Evolutionary conservation across 805 yeast genomes (phyloP).

Genomic region (Helenozyma baotianmanensis): DNA sequence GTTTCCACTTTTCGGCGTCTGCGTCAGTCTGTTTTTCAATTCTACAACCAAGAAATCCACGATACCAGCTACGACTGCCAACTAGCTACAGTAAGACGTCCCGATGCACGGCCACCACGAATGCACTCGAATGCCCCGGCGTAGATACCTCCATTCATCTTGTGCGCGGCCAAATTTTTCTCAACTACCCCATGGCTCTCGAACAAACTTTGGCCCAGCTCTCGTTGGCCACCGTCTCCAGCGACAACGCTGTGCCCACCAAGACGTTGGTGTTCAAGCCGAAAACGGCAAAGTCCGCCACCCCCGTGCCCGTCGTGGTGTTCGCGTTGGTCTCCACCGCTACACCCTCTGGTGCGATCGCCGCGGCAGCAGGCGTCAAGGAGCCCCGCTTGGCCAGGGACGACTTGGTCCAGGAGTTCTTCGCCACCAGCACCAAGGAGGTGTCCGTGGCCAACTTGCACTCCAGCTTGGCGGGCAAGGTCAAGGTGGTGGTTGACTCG

Average conservation of each 20-base stretch:
- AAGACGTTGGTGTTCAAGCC: conserved; percentile 87
- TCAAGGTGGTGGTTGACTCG: conserved; percentile 59
- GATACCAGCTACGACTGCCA: too few species aligned
- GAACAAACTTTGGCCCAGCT: conserved; percentile 65
- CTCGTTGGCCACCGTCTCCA: conserved; percentile 52
- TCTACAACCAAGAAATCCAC: too few species aligned
- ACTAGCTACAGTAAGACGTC: too few species aligned
- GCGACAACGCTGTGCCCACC: conserved; percentile 50
- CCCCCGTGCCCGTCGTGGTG: conserved; percentile 75
- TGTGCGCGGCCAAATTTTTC: conserved; percentile 1
- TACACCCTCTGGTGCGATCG: conserved; percentile 64
- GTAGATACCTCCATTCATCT: too few species aligned
- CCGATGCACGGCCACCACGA: too few species aligned
- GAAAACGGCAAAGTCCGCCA: conserved; percentile 77
- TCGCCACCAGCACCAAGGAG: conserved; percentile 54
- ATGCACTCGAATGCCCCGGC: too few species aligned
- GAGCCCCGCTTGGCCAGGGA: conserved; percentile 88
- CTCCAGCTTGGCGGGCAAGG: conserved; percentile 44
- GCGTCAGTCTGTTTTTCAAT: too few species aligned
- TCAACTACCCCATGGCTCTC: conserved; percentile 47
- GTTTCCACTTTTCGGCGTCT: too few species aligned
- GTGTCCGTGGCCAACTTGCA: conserved; percentile 54
- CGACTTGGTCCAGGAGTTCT: conserved; percentile 65
- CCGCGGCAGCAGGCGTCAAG: conserved; percentile 64
- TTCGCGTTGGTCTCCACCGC: conserved; percentile 67